Evolutionary conservation across 768 basidiomycete species (phyloP), one percentile per base, ranked within the genome.

Genomic region (Termitomyces sp.): DNA sequence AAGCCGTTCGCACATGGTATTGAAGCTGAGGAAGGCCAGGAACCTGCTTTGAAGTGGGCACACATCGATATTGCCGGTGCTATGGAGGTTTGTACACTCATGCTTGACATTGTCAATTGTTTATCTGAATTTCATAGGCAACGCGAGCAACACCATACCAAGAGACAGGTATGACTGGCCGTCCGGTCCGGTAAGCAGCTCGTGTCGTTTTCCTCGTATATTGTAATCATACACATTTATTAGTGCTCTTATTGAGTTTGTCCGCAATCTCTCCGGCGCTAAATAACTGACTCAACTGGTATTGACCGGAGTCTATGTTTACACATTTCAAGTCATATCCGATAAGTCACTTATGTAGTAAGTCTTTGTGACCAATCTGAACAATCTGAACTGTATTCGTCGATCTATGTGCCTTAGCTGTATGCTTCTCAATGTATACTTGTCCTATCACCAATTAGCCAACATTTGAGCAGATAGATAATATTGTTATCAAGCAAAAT

Each of bases 31-130:
- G 78, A 83, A 13, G 85, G 82, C 45, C 65, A 77, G 57, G 78
- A 77, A 30, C 76, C 82, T 6, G 69, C 73, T 13, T 72, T 92
- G 63, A 82, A 84, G 60, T 95, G 92, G 91, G 93, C 92, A 0
- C 93, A 94, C 69, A 72, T 94, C 44, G 93, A 95, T 65, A 93
- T 93, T 57, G 91, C 84, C 12, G 86, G 88, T 14, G 72, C 80
- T 18, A 90, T 90, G 88, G 88, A 91, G 72, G 83, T 83, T 42
- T 53, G 77, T 70, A n/a, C 45, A 14, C 7, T 13, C 8, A n/a
- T 42, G 36, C n/a, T 50, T 56, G 10, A 24, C 7, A 2, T 38
- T 24, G 28, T 35, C 45, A 7, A 52, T 33, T 43, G 35, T 32
- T 60, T 38, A 22, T 16, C 14, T 55, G 20, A 8, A 12, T 32